A percentile compares a stretch with the other conserved stretches of the same genome.
Conservation (phyloP, 129 eudicot genomes). For the Ambrosia artemisiifolia region DNA sequence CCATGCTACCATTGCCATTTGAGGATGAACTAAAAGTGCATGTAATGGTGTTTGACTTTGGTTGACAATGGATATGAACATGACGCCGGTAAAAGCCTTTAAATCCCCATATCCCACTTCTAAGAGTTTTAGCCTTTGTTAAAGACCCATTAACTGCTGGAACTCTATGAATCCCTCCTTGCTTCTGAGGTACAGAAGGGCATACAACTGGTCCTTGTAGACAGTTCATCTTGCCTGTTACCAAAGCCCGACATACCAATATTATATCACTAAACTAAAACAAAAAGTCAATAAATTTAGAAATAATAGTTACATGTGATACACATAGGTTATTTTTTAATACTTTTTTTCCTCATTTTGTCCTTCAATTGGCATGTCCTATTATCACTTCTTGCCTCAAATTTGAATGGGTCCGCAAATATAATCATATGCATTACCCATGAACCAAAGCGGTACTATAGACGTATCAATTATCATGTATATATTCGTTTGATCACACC, state of each 20-base stretch:
- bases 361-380: neutral
- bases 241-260: conserved; percentile 3
- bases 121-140: conserved; percentile 41
- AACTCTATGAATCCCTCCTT: conserved; percentile 36
- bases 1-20: conserved; percentile 46
- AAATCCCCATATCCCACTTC: conserved; percentile 61
- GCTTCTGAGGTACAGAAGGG: conserved; percentile 63
- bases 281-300: neutral
- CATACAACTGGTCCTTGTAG: conserved; percentile 81
- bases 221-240: conserved; percentile 61
- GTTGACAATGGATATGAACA: conserved; percentile 32
- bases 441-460: neutral
- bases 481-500: conserved; percentile 8
- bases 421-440: neutral
- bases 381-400: conserved; percentile 4
- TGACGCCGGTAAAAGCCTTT: conserved; percentile 33
- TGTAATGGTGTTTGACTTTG: conserved; percentile 16
- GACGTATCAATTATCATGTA: neutral
- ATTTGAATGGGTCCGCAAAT: neutral
- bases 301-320: neutral
- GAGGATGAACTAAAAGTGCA: conserved; percentile 43
- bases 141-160: conserved; percentile 35
- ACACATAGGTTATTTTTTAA: neutral
- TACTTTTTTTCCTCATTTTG: neutral
- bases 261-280: neutral